A percentile compares a stretch with the other conserved stretches of the same genome.
These are phyloP conservation scores for Cichorium intybus DNA, from an alignment of 140 eudicot species.

Conservation along the genomic window DNA sequence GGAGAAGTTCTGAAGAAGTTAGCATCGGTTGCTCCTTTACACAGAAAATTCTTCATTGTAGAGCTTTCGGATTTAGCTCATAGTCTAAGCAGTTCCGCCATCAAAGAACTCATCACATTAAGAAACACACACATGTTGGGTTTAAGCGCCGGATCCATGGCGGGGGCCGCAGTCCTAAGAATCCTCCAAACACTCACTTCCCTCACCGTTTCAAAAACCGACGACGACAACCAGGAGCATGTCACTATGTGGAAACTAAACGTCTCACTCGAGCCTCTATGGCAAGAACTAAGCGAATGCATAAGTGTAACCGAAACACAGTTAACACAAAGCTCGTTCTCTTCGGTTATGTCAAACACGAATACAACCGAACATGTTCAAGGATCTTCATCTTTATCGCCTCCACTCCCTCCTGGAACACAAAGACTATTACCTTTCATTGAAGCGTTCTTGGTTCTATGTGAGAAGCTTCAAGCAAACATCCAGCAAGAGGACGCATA, in stretches of 20 bases:
- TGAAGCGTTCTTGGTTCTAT: conserved; percentile 83
- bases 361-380: conserved; percentile 53
- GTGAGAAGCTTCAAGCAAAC: conserved; percentile 87
- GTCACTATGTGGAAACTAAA: conserved; percentile 74
- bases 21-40: conserved; percentile 75
- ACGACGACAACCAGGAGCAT: conserved; percentile 66
- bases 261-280: conserved; percentile 78
- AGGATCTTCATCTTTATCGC: conserved; percentile 55
- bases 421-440: conserved; percentile 88
- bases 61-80: conserved; percentile 91
- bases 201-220: conserved; percentile 43
- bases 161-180: conserved; percentile 91
- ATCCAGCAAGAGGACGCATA: conserved; percentile 67
- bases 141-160: conserved; percentile 95
- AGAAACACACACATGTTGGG: conserved; percentile 90
- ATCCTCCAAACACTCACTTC: conserved; percentile 89
- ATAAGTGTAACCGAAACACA: conserved; percentile 75
- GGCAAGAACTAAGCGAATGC: conserved; percentile 94
- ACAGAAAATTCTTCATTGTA: conserved; percentile 60
- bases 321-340: conserved; percentile 64
- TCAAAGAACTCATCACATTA: conserved; percentile 68
- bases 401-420: conserved; percentile 96
- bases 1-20: conserved; percentile 86
- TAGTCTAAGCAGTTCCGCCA: conserved; percentile 74
- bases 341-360: conserved; percentile 43